Base-by-base conservation (phyloP, 208 protist species). In the Trichomonas vaginalis region DNA sequence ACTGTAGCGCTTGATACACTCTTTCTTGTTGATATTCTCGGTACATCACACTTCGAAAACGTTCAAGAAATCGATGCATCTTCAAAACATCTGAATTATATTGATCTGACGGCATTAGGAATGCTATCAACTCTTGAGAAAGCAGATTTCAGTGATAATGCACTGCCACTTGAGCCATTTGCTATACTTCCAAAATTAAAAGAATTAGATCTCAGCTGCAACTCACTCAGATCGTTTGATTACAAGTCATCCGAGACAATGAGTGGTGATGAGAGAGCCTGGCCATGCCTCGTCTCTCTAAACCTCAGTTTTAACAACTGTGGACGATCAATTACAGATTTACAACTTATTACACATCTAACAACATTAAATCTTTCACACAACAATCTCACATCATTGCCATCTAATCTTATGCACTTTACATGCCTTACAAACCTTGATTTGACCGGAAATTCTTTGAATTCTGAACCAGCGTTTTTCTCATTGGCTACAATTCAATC, bases 321-420 rank as follows among this genome's bases (percentile, higher is more conserved):
- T 17, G 40, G 27, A 35, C 17, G 27, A 39, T 48, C 45, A 51
- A 35, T 92, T 39, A 45, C 40, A 27, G 86, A 92, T 92, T 92
- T 92, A 32, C 86, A 92, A 47, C 39, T 56, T 51, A 92, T 92
- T 92, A 42, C 86, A 10, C 45, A 45, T n/a, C 39, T 92, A 8
- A 42, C 86, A 9, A 42, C 42, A 39, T 15, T 92, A 0, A 51
- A 92, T 92, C 86, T 92, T 39, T 48, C 86, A 39, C 23, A 92
- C 51, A 92, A 92, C 45, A 48, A 42, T 48, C 15, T 92, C 9
- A 48, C 86, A 92, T 92, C 86, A 9, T 45, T 92, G 35, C 86
- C 86, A 32, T 92, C 86, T 27, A 92, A 92, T 92, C 27, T 92
- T 15, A 92, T 92, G 40, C 45, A 92, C 86, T 92, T 92, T 92